Conservation (phyloP, 1,284 basidiomycete genomes). For the Somion occarium region DNA sequence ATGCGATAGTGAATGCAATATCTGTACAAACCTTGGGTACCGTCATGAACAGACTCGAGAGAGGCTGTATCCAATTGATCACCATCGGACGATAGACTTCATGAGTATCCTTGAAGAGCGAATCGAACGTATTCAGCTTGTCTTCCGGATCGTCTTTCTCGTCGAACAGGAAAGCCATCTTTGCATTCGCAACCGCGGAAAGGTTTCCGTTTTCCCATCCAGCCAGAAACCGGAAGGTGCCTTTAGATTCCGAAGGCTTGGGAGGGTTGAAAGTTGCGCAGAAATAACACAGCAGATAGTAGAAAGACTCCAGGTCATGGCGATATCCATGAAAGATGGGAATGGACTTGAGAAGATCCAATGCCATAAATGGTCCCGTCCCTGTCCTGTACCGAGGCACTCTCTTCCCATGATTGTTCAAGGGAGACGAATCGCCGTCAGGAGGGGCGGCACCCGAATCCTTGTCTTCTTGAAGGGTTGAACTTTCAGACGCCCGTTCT, state of each 20-base stretch:
- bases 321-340: neutral
- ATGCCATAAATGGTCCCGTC: slow-evolving; percentile 25
- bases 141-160: neutral
- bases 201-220: neutral
- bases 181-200: neutral
- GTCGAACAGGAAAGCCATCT: neutral
- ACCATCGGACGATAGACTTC: neutral
- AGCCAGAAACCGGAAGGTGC: neutral
- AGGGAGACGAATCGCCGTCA: no score
- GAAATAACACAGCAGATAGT: neutral
- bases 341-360: slow-evolving; percentile 11
- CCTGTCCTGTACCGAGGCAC: slow-evolving; percentile 17
- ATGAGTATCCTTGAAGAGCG: neutral
- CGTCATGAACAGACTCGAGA: no score
- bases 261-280: neutral
- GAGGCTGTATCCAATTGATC: neutral
- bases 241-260: neutral
- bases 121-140: neutral
- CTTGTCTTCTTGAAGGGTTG: no score
- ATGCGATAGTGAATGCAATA: no score
- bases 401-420: no score
- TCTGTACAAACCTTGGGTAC: no score
- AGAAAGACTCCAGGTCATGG: slow-evolving; percentile 8
- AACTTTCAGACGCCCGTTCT: neutral
- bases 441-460: neutral